These are phyloP conservation scores for Pythium coloratum DNA, from an alignment of 352 stramenopile genomes.

Conservation along the genomic window DNA sequence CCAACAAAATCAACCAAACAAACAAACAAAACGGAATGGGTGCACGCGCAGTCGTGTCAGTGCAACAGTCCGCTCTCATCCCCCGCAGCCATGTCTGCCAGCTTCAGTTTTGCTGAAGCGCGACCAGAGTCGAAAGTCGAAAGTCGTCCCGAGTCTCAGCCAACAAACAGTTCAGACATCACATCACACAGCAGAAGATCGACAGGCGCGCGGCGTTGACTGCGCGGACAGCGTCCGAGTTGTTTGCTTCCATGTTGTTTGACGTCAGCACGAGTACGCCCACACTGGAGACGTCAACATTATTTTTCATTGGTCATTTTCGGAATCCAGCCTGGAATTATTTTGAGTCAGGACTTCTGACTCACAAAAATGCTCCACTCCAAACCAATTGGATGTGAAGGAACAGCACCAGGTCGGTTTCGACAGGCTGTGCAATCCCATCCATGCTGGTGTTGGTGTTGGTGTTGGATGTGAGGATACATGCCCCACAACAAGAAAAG, in stretches of 20 bases:
- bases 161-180: neutral
- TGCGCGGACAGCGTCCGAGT: neutral
- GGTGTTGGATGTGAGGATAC: neutral
- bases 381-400: neutral
- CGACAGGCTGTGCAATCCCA: neutral
- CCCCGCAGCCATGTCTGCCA: slow-evolving; percentile 1
- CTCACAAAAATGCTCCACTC: too few relatives aligned
- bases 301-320: neutral
- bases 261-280: neutral
- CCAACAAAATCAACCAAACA: neutral
- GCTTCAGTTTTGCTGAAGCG: slow-evolving; percentile 7
- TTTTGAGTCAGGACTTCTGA: neutral
- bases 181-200: neutral
- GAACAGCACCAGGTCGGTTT: neutral
- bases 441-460: neutral
- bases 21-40: neutral
- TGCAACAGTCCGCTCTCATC: neutral
- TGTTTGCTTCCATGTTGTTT: neutral
- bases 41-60: neutral
- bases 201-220: neutral
- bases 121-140: neutral
- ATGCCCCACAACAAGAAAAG: neutral
- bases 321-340: neutral
- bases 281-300: neutral
- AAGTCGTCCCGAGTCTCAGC: neutral